Conservation (phyloP, 2,329 filamentous ascomycete genomes). For the Neofusicoccum kwambonambiense region DNA sequence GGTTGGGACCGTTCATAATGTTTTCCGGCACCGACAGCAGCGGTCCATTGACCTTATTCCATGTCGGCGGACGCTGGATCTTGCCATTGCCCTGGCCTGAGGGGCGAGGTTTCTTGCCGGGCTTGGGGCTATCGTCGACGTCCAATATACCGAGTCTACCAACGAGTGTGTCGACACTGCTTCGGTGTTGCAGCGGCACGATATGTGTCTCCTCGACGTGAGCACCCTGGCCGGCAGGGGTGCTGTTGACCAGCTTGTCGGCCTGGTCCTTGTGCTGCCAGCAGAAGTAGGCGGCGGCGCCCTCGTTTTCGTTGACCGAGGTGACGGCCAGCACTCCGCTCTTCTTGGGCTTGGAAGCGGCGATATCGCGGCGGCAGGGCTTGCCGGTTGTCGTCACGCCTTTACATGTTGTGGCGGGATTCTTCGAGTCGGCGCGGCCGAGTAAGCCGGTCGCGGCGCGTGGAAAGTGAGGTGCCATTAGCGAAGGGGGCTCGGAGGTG, state of each 20-base stretch:
- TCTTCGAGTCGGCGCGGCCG: slow-evolving; percentile 76
- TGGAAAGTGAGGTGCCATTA: background rate
- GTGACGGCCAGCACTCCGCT: slow-evolving; percentile 43
- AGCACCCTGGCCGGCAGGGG: slow-evolving; percentile 16
- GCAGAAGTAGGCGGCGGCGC: slow-evolving; percentile 70
- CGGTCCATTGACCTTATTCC: slow-evolving; percentile 46
- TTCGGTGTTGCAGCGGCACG: slow-evolving; percentile 62
- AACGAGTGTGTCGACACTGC: slow-evolving; percentile 83
- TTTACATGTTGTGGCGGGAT: slow-evolving; percentile 80
- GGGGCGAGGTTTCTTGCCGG: slow-evolving; percentile 12
- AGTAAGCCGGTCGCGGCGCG: background rate
- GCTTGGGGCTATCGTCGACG: slow-evolving; percentile 44
- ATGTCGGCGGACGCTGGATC: slow-evolving; percentile 42
- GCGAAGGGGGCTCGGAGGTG: slow-evolving; percentile 18
- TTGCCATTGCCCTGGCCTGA: slow-evolving; percentile 26
- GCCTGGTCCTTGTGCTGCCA: slow-evolving; percentile 96
- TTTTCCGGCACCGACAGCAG: slow-evolving; percentile 45
- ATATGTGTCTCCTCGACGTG: slow-evolving; percentile 39
- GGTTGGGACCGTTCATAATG: slow-evolving; percentile 25
- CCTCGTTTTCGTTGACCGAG: slow-evolving; percentile 53
- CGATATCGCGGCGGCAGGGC: slow-evolving; percentile 74
- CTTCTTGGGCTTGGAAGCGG: slow-evolving; percentile 43
- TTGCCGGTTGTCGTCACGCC: slow-evolving; percentile 81
- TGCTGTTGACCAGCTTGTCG: slow-evolving; percentile 32
- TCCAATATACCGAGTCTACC: slow-evolving; percentile 76